These are phyloP conservation scores for Rhipidocladum racemiflorum DNA, from an alignment of 176 grass and related monocot genomes.

Conservation along the genomic window DNA sequence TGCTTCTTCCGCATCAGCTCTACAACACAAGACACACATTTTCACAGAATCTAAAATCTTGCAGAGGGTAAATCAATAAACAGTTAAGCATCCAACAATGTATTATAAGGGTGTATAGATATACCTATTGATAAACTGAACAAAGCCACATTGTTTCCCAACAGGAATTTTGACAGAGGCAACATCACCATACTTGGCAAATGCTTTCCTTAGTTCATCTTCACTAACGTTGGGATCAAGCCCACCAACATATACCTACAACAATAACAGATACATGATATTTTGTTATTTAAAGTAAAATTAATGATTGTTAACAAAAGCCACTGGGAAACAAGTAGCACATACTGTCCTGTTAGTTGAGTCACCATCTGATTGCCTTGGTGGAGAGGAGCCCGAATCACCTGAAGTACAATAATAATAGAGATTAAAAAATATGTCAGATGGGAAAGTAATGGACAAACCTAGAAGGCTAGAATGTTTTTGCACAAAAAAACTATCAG, in stretches of 20 bases:
- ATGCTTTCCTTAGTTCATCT: conserved; percentile 83
- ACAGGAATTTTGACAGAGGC: conserved; percentile 91
- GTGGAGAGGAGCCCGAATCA: conserved; percentile 54
- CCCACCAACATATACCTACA: conserved; percentile 90
- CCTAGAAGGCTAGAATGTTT: background rate
- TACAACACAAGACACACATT: conserved; percentile 16
- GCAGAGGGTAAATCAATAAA: background rate
- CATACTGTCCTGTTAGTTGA: conserved; percentile 58
- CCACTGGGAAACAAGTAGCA: background rate
- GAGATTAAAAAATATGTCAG: background rate
- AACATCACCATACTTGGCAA: conserved; percentile 82
- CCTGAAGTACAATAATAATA: conserved; percentile 33
- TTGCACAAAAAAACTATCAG: background rate
- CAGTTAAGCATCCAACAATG: background rate
- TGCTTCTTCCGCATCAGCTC: conserved; percentile 96
- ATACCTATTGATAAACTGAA: conserved; percentile 94
- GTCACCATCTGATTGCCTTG: conserved; percentile 49
- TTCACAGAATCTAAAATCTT: conserved; percentile 14
- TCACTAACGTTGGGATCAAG: conserved; percentile 74
- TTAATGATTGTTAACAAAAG: background rate
- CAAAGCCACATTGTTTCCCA: conserved; percentile 92
- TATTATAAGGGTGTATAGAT: conserved; percentile 14
- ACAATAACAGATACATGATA: conserved; percentile 16
- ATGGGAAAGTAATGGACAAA: background rate
- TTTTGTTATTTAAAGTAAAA: background rate